phyloP scores from a whole-genome alignment of 768 basidiomycete species.

The Hydnum rufescens region DNA sequence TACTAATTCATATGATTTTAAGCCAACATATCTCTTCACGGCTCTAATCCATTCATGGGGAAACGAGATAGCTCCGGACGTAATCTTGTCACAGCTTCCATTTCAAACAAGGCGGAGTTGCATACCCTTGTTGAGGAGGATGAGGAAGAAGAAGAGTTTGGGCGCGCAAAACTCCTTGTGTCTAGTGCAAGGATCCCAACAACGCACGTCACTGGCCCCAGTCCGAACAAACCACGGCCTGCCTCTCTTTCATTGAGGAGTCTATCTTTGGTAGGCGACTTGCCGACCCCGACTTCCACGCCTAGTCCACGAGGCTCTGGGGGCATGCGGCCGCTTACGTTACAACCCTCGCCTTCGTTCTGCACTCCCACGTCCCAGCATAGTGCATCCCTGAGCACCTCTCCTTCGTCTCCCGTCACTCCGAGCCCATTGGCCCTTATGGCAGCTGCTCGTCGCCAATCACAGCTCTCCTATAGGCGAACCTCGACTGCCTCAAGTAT shows the following conservation, averaged over 20 bases:
- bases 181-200: slow-evolving; percentile 42
- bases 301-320: slow-evolving; percentile 25
- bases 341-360: slow-evolving; percentile 22
- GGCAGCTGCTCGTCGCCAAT: slow-evolving; percentile 21
- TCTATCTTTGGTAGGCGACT: slow-evolving; percentile 9
- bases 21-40: slow-evolving; percentile 13
- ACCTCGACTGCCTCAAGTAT: slow-evolving; percentile 8
- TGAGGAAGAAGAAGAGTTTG: slow-evolving; percentile 73
- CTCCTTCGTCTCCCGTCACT: slow-evolving; percentile 14
- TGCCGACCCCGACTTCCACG: slow-evolving; percentile 28
- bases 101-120: slow-evolving; percentile 54
- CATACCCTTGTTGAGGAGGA: slow-evolving; percentile 70
- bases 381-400: slow-evolving; percentile 6
- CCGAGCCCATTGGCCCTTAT: slow-evolving; percentile 17
- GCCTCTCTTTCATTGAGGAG: slow-evolving; percentile 5
- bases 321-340: background rate
- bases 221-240: slow-evolving; percentile 3
- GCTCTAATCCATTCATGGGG: slow-evolving; percentile 27
- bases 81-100: slow-evolving; percentile 32
- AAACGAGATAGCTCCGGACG: slow-evolving; percentile 73
- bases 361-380: slow-evolving; percentile 1
- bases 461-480: slow-evolving; percentile 14
- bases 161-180: slow-evolving; percentile 41
- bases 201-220: slow-evolving; percentile 10
- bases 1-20: background rate